Percentiles rank a stretch among this genome's conserved stretches.
phyloP scores from a whole-genome alignment of 768 basidiomycete genomes.

The Russula olivacea region DNA sequence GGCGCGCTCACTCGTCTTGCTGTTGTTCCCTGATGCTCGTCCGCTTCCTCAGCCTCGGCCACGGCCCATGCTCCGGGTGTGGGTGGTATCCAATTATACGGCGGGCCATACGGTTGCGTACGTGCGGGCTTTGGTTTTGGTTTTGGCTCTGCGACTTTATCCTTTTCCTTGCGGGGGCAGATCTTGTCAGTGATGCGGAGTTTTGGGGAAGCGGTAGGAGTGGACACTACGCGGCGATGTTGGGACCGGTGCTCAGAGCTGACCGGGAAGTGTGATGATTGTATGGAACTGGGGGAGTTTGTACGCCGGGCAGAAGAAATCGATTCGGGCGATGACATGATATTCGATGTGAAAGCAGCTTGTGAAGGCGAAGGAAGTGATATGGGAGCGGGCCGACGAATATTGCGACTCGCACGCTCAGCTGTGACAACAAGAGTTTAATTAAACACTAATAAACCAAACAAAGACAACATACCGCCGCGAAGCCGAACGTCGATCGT shows the following conservation, averaged over 20 bases:
- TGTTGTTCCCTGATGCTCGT: background rate
- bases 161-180: constrained; percentile 15
- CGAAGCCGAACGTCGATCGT: background rate
- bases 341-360: background rate
- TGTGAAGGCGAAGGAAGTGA: background rate
- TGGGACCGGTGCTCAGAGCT: background rate
- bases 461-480: background rate
- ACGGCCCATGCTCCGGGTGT: constrained; percentile 23
- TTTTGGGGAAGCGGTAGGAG: constrained; percentile 3
- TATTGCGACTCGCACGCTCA: background rate
- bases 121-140: constrained; percentile 20
- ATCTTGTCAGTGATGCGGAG: constrained; percentile 13
- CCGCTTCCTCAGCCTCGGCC: constrained; percentile 1
- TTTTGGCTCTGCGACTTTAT: background rate
- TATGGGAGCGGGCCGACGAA: background rate
- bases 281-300: constrained; percentile 1
- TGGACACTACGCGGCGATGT: constrained; percentile 13
- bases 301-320: background rate
- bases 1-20: constrained; percentile 14
- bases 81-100: constrained; percentile 24
- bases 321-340: background rate
- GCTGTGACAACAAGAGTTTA: background rate
- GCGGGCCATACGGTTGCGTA: constrained; percentile 25
- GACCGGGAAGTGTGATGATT: background rate
- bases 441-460: background rate